These are phyloP conservation scores for Ascomycota sp. DNA, from an alignment of 2,329 filamentous ascomycete species.

Conservation along the genomic window DNA sequence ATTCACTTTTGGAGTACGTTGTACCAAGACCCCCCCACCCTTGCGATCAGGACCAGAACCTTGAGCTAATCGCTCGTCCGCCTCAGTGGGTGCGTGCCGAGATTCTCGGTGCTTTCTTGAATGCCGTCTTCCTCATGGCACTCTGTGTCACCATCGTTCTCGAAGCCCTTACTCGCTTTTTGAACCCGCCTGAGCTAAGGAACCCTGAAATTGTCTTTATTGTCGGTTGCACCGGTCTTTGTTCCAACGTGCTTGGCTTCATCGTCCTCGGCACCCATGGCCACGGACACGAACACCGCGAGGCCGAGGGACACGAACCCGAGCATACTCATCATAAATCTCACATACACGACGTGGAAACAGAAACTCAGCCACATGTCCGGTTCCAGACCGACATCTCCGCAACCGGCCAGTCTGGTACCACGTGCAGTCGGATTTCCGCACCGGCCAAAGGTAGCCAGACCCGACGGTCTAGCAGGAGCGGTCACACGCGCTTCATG, in stretches of 20 bases:
- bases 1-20: conserved; percentile 79
- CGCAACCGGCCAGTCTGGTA: conserved; percentile 9
- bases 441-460: conserved; percentile 18
- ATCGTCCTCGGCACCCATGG: conserved; percentile 86
- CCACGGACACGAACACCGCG: conserved; percentile 54
- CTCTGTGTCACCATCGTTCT: conserved; percentile 92
- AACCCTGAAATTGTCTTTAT: conserved; percentile 77
- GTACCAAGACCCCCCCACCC: not conserved
- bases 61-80: conserved; percentile 5
- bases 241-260: conserved; percentile 76
- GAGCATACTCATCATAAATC: conserved; percentile 22
- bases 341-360: conserved; percentile 13
- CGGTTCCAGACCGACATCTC: conserved; percentile 15
- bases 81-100: conserved; percentile 83
- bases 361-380: conserved; percentile 17
- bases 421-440: conserved; percentile 10
- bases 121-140: conserved; percentile 92
- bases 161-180: conserved; percentile 77
- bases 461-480: conserved; percentile 24
- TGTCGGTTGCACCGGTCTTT: conserved; percentile 68
- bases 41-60: no score
- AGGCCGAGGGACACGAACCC: conserved; percentile 30
- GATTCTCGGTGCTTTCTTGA: conserved; percentile 88
- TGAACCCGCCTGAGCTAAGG: conserved; percentile 73
- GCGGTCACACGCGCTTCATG: conserved; percentile 36